A percentile compares a stretch with the other conserved stretches of the same genome.
Conservation (phyloP, 2,329 filamentous ascomycete species). For the Zymoseptoria brevis region DNA sequence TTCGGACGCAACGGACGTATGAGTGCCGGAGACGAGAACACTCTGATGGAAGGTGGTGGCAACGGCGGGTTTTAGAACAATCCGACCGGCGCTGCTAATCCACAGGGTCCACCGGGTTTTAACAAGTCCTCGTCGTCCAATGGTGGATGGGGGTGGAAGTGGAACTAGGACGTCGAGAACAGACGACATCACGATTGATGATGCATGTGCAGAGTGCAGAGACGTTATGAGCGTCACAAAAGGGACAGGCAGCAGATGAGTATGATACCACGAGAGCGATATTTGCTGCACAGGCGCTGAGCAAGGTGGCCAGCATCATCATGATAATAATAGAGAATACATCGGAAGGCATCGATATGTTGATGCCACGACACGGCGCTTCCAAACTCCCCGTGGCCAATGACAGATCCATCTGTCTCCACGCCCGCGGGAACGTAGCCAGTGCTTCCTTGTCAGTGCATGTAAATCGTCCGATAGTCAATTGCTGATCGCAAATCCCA, state of each 20-base stretch:
- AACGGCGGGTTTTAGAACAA: constrained; percentile 11
- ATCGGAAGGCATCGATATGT: neutral
- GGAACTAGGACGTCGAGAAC: neutral
- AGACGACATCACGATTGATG: neutral
- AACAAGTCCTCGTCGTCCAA: neutral
- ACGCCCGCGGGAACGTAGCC: neutral
- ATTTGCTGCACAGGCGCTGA: neutral
- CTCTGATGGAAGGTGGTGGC: constrained; percentile 8
- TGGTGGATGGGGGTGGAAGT: neutral
- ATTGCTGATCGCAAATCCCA: neutral
- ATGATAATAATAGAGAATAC: neutral
- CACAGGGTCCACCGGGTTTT: neutral
- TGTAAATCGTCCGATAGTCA: neutral
- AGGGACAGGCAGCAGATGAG: neutral
- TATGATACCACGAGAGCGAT: neutral
- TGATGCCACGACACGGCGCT: neutral
- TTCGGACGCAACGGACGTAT: constrained; percentile 8
- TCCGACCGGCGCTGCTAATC: neutral
- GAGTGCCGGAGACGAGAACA: constrained; percentile 14
- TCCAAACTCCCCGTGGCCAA: neutral
- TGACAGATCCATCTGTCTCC: neutral
- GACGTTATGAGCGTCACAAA: neutral
- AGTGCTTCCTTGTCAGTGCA: neutral
- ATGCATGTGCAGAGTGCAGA: neutral
- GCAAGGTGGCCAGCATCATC: neutral